Conservation (phyloP, 805 yeast species). For the Komagataella mondaviorum region DNA sequence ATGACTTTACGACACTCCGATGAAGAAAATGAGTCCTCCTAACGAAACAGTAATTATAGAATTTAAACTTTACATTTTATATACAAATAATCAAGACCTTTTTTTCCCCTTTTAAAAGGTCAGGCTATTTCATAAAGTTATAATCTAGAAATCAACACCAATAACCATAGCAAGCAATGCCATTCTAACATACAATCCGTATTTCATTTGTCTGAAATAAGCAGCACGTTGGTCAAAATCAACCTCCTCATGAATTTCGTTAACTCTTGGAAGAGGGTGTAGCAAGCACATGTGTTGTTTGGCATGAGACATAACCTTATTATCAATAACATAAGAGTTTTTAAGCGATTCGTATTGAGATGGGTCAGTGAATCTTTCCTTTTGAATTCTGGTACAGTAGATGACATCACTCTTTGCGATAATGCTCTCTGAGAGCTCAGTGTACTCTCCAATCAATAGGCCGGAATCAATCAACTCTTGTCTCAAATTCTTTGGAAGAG, state of each 20-base stretch:
- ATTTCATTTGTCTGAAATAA: constrained; percentile 98
- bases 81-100: background rate
- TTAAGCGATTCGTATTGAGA: constrained; percentile 77
- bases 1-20: background rate
- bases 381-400: constrained; percentile 96
- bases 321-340: constrained; percentile 87
- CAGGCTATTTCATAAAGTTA: background rate
- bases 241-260: constrained; percentile 94
- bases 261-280: constrained; percentile 98
- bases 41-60: background rate
- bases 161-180: constrained; percentile 96
- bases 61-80: background rate
- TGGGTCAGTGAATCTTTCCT: constrained; percentile 77
- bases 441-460: constrained; percentile 63
- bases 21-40: constrained; percentile 1
- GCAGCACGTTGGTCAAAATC: constrained; percentile 99
- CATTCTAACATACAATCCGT: constrained; percentile 97
- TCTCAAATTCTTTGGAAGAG: constrained; percentile 65
- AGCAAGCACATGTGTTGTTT: constrained; percentile 97
- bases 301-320: constrained; percentile 80
- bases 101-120: background rate
- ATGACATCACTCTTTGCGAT: constrained; percentile 86
- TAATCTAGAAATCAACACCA: constrained; percentile 69
- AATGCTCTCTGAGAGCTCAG: constrained; percentile 69
- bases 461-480: constrained; percentile 52